These are phyloP conservation scores for Coniochaeta sp. DNA, from an alignment of 2,329 filamentous ascomycete species.

Conservation along the genomic window DNA sequence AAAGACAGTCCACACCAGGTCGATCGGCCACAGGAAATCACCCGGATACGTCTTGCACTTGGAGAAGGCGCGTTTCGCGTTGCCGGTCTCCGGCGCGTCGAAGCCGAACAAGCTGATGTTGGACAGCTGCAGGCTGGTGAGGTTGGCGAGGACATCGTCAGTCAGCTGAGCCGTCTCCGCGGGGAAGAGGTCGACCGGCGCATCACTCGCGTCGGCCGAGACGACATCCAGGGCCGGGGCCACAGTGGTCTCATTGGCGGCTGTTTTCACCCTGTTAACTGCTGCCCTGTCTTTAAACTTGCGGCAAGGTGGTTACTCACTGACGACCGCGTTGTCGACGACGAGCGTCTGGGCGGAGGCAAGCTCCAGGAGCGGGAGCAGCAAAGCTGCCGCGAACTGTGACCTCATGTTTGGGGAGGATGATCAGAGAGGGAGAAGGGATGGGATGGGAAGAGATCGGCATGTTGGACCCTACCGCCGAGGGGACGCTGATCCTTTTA, in stretches of 20 bases:
- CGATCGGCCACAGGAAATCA: conserved; percentile 21
- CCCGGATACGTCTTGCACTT: conserved; percentile 24
- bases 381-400: conserved; percentile 1
- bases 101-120: conserved; percentile 14
- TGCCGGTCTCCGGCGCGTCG: conserved; percentile 8
- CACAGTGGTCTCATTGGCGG: conserved; percentile 11
- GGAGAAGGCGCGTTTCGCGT: conserved; percentile 2
- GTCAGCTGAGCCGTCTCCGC: conserved; percentile 16
- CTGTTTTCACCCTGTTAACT: conserved; percentile 5
- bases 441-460: background rate
- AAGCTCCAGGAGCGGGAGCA: conserved; percentile 1
- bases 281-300: background rate
- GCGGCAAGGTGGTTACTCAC: conserved; percentile 5
- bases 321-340: conserved; percentile 10
- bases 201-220: background rate
- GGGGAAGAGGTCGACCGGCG: background rate
- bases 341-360: conserved; percentile 12
- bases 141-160: conserved; percentile 22
- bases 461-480: background rate
- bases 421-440: background rate
- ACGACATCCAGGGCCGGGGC: conserved; percentile 11
- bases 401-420: background rate
- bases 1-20: conserved; percentile 21
- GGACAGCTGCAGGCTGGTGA: conserved; percentile 17
- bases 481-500: background rate